phyloP scores from a whole-genome alignment of 2,329 filamentous ascomycete genomes.

The Graphilbum fragrans region DNA sequence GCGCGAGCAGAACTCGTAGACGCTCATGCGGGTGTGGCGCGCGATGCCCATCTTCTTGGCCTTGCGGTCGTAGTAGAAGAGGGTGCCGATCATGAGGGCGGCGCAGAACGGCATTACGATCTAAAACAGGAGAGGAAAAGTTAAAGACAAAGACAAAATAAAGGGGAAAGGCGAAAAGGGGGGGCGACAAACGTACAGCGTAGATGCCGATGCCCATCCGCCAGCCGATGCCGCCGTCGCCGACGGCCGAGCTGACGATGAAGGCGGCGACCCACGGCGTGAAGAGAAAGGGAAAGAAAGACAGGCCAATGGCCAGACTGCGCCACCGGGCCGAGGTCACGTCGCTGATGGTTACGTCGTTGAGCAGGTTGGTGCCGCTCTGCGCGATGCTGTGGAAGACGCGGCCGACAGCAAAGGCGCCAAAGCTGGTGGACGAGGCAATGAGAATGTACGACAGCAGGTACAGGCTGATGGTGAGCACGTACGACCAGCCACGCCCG shows the following conservation, averaged over 20 bases:
- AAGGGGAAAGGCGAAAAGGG: too few species aligned
- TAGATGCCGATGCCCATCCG: slow-evolving; percentile 42
- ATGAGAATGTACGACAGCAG: slow-evolving; percentile 45
- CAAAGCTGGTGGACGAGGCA: slow-evolving; percentile 38
- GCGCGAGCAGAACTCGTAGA: slow-evolving; percentile 21
- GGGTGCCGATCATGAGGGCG: slow-evolving; percentile 32
- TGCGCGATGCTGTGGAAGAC: slow-evolving; percentile 48
- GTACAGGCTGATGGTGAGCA: slow-evolving; percentile 39
- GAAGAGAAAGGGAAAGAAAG: slow-evolving; percentile 39
- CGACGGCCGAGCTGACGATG: slow-evolving; percentile 24
- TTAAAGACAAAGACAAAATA: too few species aligned
- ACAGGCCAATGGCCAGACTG: slow-evolving; percentile 36
- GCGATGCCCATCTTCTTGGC: not conserved
- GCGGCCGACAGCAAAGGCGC: slow-evolving; percentile 38
- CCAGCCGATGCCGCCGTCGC: slow-evolving; percentile 27
- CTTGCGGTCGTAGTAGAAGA: not conserved
- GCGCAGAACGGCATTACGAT: slow-evolving; percentile 36
- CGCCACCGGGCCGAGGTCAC: slow-evolving; percentile 38
- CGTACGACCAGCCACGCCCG: slow-evolving; percentile 48
- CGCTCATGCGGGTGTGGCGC: slow-evolving; percentile 2
- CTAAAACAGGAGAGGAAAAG: too few species aligned
- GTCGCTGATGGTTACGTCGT: slow-evolving; percentile 45
- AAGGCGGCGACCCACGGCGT: slow-evolving; percentile 44
- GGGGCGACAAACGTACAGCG: too few species aligned
- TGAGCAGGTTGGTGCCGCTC: slow-evolving; percentile 46